Conservation (phyloP, 1,284 basidiomycete genomes). For the Ustilago vetiveriae region DNA sequence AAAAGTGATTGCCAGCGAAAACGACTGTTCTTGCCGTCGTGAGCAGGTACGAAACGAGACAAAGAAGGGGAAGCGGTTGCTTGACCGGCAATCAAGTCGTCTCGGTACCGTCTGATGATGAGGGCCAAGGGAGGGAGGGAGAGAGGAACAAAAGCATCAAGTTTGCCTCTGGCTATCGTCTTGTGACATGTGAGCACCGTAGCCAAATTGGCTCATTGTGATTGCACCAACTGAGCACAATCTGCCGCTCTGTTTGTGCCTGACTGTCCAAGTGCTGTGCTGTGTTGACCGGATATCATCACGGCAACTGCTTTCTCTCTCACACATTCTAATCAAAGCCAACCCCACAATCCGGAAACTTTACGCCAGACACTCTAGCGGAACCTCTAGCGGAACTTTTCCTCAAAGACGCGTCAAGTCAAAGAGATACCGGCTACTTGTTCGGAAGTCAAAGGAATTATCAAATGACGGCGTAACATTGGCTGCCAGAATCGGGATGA, state of each 20-base stretch:
- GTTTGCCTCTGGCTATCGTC: slow-evolving; percentile 1
- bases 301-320: slow-evolving; percentile 10
- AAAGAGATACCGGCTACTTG: slow-evolving; percentile 45
- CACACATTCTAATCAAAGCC: background rate
- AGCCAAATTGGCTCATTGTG: slow-evolving; percentile 28
- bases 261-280: background rate
- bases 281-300: slow-evolving; percentile 16
- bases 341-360: slow-evolving; percentile 6
- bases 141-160: no score
- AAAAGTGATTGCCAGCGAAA: background rate
- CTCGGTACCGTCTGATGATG: background rate
- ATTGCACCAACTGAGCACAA: slow-evolving; percentile 1
- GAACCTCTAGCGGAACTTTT: slow-evolving; percentile 37
- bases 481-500: background rate
- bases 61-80: no score
- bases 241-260: no score
- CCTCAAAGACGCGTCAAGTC: slow-evolving; percentile 1
- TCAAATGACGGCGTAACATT: no score
- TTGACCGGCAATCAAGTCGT: slow-evolving; percentile 26
- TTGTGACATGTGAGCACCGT: background rate
- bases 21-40: no score
- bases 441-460: slow-evolving; percentile 8
- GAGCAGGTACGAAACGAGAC: no score
- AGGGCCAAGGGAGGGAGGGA: background rate
- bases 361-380: slow-evolving; percentile 38